Conservation (phyloP, 176 grass and related monocot genomes). For the Paspalum vaginatum region DNA sequence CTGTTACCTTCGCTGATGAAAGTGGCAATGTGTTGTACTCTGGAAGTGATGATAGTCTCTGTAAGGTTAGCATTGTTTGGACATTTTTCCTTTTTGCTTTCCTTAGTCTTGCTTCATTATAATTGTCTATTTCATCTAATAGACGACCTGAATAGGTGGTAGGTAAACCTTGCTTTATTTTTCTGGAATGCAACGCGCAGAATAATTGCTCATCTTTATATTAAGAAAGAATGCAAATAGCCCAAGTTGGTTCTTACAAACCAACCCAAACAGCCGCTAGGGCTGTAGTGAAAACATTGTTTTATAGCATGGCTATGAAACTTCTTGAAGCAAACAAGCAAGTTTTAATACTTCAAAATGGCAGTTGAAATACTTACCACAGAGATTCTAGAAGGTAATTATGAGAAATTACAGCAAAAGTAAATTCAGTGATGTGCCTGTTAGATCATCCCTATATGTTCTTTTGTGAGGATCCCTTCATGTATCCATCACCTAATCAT, state of each 20-base stretch:
- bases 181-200: too few relatives aligned
- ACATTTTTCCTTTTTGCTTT: background rate
- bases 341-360: constrained; percentile 18
- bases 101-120: constrained; percentile 31
- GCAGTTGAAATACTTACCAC: constrained; percentile 9
- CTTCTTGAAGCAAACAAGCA: constrained; percentile 8
- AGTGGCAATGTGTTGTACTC: constrained; percentile 85
- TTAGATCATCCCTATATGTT: constrained; percentile 9
- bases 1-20: constrained; percentile 88
- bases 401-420: background rate
- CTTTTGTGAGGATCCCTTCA: background rate
- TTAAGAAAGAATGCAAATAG: too few relatives aligned
- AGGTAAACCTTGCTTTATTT: background rate
- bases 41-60: constrained; percentile 89
- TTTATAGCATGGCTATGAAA: constrained; percentile 5
- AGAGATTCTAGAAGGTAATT: constrained; percentile 25
- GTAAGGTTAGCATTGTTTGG: constrained; percentile 63
- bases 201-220: too few relatives aligned
- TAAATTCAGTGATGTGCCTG: background rate
- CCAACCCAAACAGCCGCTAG: too few relatives aligned
- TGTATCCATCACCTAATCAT: constrained; percentile 1
- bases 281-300: background rate
- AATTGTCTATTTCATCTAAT: background rate
- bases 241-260: too few relatives aligned
- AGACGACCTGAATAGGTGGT: constrained; percentile 25